Percentiles rank a stretch among this genome's conserved stretches.
These are phyloP conservation scores for Torrubiellomyces zombiae DNA, from an alignment of 2,329 filamentous ascomycete species.

Conservation along the genomic window DNA sequence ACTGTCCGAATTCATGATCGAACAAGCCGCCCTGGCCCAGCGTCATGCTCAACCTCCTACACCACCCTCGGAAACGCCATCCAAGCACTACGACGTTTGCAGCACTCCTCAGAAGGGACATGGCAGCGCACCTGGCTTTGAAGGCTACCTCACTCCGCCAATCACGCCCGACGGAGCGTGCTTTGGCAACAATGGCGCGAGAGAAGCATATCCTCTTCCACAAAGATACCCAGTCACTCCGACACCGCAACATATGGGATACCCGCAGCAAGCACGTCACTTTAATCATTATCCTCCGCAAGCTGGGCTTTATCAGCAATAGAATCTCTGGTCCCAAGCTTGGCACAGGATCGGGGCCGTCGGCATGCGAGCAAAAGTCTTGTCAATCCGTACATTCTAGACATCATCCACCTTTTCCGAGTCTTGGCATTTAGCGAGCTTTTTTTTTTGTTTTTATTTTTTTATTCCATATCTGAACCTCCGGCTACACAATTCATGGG, in stretches of 20 bases:
- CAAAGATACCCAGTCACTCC: slow-evolving; percentile 47
- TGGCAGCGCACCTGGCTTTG: slow-evolving; percentile 43
- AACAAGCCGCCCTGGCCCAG: slow-evolving; percentile 39
- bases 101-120: slow-evolving; percentile 67
- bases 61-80: slow-evolving; percentile 35
- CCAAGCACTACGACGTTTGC: slow-evolving; percentile 45
- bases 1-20: slow-evolving; percentile 41
- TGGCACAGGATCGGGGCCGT: no score
- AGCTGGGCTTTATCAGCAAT: slow-evolving; percentile 24
- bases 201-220: slow-evolving; percentile 30
- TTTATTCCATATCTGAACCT: slow-evolving; percentile 7
- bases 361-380: no score
- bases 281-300: slow-evolving; percentile 25
- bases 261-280: slow-evolving; percentile 18
- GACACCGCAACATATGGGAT: slow-evolving; percentile 28
- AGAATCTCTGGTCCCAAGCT: no score
- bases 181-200: slow-evolving; percentile 29
- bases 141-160: slow-evolving; percentile 70
- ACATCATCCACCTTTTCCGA: no score
- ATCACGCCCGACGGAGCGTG: slow-evolving; percentile 62
- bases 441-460: slow-evolving; percentile 14
- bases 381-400: no score
- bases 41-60: slow-evolving; percentile 37
- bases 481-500: no score
- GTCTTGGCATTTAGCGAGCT: slow-evolving; percentile 31